Evolutionary conservation across 148 eudicot genomes (phyloP).

Genomic region (Nepenthes gracilis): DNA sequence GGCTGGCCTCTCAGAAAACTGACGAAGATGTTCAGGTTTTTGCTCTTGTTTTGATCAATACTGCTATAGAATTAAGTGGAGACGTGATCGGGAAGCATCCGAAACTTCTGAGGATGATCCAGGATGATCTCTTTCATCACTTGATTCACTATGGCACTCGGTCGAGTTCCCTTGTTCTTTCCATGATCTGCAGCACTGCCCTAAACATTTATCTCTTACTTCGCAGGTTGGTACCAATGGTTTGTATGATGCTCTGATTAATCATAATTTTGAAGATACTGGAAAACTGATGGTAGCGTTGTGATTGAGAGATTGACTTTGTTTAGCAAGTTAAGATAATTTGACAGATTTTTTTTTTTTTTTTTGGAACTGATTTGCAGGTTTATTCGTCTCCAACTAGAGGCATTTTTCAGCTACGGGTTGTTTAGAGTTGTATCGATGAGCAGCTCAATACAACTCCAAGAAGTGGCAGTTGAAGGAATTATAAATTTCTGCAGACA

Average conservation of each 20-base stretch:
- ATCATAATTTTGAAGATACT: not conserved
- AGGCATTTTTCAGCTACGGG: slow-evolving; percentile 78
- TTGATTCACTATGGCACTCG: slow-evolving; percentile 66
- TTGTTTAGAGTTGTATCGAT: slow-evolving; percentile 35
- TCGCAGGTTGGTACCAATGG: slow-evolving; percentile 35
- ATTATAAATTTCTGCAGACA: slow-evolving; percentile 76
- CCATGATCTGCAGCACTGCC: slow-evolving; percentile 90
- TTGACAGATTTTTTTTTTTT: not conserved
- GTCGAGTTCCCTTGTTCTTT: slow-evolving; percentile 60
- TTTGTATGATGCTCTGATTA: not conserved
- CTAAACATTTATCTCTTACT: slow-evolving; percentile 68
- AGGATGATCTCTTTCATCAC: slow-evolving; percentile 88
- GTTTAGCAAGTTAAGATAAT: not conserved
- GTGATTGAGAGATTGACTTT: not conserved
- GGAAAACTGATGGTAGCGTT: too few relatives aligned
- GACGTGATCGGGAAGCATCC: slow-evolving; percentile 69
- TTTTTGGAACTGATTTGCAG: slow-evolving; percentile 17
- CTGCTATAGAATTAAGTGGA: slow-evolving; percentile 73
- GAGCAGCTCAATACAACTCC: slow-evolving; percentile 35
- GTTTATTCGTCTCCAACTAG: slow-evolving; percentile 79
- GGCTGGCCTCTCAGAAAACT: slow-evolving; percentile 26
- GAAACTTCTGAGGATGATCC: slow-evolving; percentile 72
- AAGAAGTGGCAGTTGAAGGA: slow-evolving; percentile 85
- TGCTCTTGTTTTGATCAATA: slow-evolving; percentile 61
- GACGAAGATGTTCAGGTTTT: slow-evolving; percentile 84